Evolutionary conservation across 371 early-diverging fungal genomes (phyloP).

Genomic region (Rhizopus sp.): DNA sequence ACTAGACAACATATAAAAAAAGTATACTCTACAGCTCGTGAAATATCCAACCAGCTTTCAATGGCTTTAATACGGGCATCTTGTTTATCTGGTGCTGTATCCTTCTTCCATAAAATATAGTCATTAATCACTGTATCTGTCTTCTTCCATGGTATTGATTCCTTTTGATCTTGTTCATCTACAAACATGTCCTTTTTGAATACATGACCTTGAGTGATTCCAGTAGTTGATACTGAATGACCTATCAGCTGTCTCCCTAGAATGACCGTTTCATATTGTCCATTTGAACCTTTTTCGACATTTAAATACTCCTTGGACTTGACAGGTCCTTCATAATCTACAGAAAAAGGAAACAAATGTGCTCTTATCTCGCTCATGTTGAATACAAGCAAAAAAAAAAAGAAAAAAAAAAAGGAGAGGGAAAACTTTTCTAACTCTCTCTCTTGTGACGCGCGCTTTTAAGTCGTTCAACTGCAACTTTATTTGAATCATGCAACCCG

Average conservation of each 20-base stretch:
- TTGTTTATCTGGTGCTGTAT: slow-evolving; percentile 15
- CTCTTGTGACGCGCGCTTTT: background rate
- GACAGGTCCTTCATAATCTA: slow-evolving; percentile 19
- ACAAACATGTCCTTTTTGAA: slow-evolving; percentile 1
- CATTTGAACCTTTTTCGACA: slow-evolving; percentile 8
- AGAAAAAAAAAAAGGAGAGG: slow-evolving; percentile 4
- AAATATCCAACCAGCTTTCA: slow-evolving; percentile 22
- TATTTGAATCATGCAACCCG: no score
- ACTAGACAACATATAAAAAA: background rate
- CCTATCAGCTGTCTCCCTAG: slow-evolving; percentile 23
- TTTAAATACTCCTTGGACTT: slow-evolving; percentile 22
- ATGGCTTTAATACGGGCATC: slow-evolving; percentile 21
- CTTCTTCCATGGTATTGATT: slow-evolving; percentile 16
- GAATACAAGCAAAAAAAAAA: background rate
- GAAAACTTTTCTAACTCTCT: background rate
- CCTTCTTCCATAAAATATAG: slow-evolving; percentile 32
- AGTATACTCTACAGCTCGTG: slow-evolving; percentile 18
- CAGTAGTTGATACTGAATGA: slow-evolving; percentile 8
- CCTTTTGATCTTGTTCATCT: slow-evolving; percentile 11
- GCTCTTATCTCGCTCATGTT: slow-evolving; percentile 16
- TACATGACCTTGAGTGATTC: slow-evolving; percentile 7
- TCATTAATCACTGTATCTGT: slow-evolving; percentile 15
- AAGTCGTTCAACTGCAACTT: no score
- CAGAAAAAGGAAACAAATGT: slow-evolving; percentile 27
- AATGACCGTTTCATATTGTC: slow-evolving; percentile 14